phyloP scores from a whole-genome alignment of 2,329 filamentous ascomycete species.

The Coniochaeta sp. region DNA sequence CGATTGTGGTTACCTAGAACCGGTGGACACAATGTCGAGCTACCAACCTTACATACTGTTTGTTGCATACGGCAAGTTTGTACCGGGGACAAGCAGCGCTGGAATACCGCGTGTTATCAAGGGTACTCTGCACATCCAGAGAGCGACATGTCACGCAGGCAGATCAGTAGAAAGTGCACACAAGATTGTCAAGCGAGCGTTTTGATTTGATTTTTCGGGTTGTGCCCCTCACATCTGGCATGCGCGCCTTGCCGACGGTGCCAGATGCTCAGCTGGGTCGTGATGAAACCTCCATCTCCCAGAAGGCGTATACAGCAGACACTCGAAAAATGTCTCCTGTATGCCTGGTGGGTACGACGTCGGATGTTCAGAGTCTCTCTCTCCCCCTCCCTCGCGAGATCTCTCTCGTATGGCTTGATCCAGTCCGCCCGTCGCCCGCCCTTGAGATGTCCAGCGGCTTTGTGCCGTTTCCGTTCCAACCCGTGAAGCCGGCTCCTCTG shows the following conservation, averaged over 20 bases:
- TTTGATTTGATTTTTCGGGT: background rate
- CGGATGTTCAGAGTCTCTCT: too few species aligned
- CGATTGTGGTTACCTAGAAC: background rate
- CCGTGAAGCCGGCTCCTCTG: background rate
- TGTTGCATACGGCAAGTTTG: background rate
- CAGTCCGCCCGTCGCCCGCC: background rate
- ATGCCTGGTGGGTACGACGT: too few species aligned
- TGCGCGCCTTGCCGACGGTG: too few species aligned
- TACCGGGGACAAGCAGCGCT: background rate
- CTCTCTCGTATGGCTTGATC: background rate
- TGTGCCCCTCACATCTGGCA: too few species aligned
- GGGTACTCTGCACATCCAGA: background rate
- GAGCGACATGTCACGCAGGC: background rate
- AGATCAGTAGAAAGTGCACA: background rate
- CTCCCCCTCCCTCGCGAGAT: background rate
- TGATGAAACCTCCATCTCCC: too few species aligned
- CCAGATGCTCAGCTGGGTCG: too few species aligned
- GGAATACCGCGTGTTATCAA: background rate
- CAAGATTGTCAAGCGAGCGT: background rate
- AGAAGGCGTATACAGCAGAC: too few species aligned
- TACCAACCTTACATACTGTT: too few species aligned
- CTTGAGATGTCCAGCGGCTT: too few species aligned
- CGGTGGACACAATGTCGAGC: background rate
- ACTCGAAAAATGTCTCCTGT: too few species aligned
- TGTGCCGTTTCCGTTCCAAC: background rate